Evolutionary conservation across 1,139 yeast species (phyloP), one percentile per base, ranked within the genome.

Genomic region (Hansenula lynferdii): DNA sequence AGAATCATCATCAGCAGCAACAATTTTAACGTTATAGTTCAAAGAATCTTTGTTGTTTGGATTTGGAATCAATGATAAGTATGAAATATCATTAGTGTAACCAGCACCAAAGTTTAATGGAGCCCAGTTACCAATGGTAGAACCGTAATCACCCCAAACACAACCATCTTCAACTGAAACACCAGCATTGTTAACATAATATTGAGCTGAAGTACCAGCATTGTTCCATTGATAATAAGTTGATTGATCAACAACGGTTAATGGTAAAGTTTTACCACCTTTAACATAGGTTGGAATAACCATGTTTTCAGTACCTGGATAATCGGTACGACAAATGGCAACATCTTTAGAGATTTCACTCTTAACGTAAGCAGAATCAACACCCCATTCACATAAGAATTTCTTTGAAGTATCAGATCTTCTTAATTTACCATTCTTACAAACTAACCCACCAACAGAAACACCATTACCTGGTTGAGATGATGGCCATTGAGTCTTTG

Each of bases 251-350:
- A 82, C 89, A 49, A 79, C 84, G 37, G 87, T 70, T 47, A 79
- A 72, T 43, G 81, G 80, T 43, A 72, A 65, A 39, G 72, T 56
- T 28, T 66, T 56, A 50, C 87, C 87, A 38, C 79, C 79, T 36
- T 64, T 57, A 49, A 84, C 81, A 57, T 75, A 73, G 43, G 90
- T 80, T 64, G 94, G 92, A 47, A 83, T 72, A 59, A 76, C 85
- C 94, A 84, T 84, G 68, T 82, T 83, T 70, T 84, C 94, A 43
- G 92, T 78, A 69, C 92, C 92, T 59, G 94, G 92, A 69, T 84
- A 84, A 64, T 84, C 94, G 46, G 94, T 84, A 76, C 90, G 79
- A 67, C 94, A 84, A 50, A 84, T 72, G 40, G 92, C 85, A 53
- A 83, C 85, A 35, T 72, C 70, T 48, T 78, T 57, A 47, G 59